Base-by-base conservation (phyloP, 1,284 basidiomycete species). In the Vanrija sp. region DNA sequence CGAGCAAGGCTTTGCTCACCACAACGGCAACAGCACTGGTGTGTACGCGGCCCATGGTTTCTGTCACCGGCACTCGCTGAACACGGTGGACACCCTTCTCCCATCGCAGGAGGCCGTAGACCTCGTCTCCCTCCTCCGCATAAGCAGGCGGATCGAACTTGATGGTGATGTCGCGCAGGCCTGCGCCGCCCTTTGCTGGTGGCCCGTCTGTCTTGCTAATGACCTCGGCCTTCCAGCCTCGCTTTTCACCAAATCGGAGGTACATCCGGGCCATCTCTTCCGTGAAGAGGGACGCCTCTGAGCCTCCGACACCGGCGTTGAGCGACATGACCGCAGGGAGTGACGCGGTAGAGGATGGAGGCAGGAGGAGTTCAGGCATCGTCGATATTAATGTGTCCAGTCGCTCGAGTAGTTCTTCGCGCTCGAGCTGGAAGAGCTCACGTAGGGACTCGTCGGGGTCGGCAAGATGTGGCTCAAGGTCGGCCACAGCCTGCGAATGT, bases 71-170 rank as follows among this genome's bases (percentile, higher is more conserved):
- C 1, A 98, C 88, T 23, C 96, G 78, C 77, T 98, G 95, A 0
- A 99, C 92, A 6, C 95, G 82, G 77, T 98, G 95, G 0, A 98
- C 92, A 4, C 95, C 96, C 52, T 88, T 92, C 74, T 98, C 95
- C 84, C 86, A 94, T 41, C 85, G 79, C 54, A 98, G 71, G 1
- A 79, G 76, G 51, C 92, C 89, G 68, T 88, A 98, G 3, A 85
- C 86, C 1, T 86, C 85, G 1, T 81, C 75, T 0, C 89, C 91
- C 61, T 85, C 85, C 12, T 94, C 78, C 65, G 92, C 88, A 20
- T 55, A 56, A 0, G 59, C 53, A 3, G 56, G 27, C 14, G 59
- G 59, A 12, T 63, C 61, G 41, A 73, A 62, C 59, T 71, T 69
- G 24, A 98, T 71, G 22, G 90, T 85, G 6, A 87, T 89, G 62